phyloP scores from a whole-genome alignment of 108 stramenopile species.

The Skeletonema menzelii region DNA sequence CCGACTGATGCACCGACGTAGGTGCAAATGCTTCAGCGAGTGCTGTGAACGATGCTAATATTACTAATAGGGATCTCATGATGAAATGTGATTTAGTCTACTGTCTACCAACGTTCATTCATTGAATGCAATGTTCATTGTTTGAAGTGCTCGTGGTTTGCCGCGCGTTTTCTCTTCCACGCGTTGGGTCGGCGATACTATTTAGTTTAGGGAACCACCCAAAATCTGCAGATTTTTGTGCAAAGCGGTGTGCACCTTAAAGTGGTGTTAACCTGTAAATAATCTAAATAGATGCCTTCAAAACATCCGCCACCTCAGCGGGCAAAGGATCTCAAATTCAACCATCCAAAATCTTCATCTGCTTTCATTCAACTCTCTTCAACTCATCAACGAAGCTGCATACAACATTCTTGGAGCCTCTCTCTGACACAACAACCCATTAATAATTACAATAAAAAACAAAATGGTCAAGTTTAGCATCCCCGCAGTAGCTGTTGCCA shows the following conservation, averaged over 20 bases:
- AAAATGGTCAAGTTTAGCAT: constrained; percentile 45
- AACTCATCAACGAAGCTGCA: not conserved
- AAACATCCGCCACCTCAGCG: not conserved
- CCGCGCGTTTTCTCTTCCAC: too few relatives aligned
- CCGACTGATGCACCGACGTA: not conserved
- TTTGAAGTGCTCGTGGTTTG: too few relatives aligned
- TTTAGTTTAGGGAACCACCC: not conserved
- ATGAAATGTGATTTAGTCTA: not conserved
- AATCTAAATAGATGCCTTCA: not conserved
- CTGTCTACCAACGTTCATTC: too few relatives aligned
- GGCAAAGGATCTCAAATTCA: not conserved
- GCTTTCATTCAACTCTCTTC: not conserved
- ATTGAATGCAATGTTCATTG: too few relatives aligned
- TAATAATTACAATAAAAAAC: not conserved
- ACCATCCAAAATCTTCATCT: not conserved
- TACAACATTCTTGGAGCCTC: not conserved
- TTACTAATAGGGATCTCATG: not conserved
- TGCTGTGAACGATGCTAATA: not conserved
- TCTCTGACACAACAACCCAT: not conserved
- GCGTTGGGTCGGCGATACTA: not conserved
- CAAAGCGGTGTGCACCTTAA: too few relatives aligned
- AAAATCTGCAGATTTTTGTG: too few relatives aligned
- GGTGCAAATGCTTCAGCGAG: not conserved
- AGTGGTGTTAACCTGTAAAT: not conserved
- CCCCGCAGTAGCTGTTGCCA: constrained; percentile 30